Evolutionary conservation across 352 stramenopile species (phyloP).

Genomic region (Phytophthora hibernalis): DNA sequence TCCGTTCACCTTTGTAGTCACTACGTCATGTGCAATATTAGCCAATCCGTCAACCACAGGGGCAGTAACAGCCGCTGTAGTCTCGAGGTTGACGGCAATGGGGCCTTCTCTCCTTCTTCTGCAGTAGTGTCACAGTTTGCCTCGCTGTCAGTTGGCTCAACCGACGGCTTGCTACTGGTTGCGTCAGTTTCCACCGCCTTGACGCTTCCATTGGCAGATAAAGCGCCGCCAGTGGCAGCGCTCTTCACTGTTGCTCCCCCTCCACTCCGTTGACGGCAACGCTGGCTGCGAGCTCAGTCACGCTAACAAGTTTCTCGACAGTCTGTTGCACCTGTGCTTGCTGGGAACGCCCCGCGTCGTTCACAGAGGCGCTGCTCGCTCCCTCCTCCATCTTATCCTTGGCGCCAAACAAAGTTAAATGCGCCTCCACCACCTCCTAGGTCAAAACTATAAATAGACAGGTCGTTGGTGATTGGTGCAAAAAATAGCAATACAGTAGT

Average conservation of each 20-base stretch:
- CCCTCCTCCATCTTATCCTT: constrained; percentile 30
- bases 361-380: not conserved
- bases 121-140: not conserved
- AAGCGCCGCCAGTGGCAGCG: not conserved
- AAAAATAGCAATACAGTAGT: too few relatives aligned
- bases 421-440: constrained; percentile 16
- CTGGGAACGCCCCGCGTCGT: not conserved
- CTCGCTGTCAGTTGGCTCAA: not conserved
- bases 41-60: constrained; percentile 3
- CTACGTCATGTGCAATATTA: not conserved
- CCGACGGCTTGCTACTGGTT: not conserved
- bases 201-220: constrained; percentile 1
- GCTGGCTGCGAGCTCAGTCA: not conserved
- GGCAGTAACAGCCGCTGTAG: constrained; percentile 1
- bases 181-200: not conserved
- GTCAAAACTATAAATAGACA: not conserved
- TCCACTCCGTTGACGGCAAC: not conserved
- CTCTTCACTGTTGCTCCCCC: not conserved
- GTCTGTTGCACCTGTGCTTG: not conserved
- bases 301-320: not conserved
- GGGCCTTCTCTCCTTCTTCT: not conserved
- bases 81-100: not conserved
- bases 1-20: not conserved
- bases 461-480: not conserved
- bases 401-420: constrained; percentile 26